Evolutionary conservation across 2,329 filamentous ascomycete species (phyloP).

Genomic region (Penicillium occitanis): DNA sequence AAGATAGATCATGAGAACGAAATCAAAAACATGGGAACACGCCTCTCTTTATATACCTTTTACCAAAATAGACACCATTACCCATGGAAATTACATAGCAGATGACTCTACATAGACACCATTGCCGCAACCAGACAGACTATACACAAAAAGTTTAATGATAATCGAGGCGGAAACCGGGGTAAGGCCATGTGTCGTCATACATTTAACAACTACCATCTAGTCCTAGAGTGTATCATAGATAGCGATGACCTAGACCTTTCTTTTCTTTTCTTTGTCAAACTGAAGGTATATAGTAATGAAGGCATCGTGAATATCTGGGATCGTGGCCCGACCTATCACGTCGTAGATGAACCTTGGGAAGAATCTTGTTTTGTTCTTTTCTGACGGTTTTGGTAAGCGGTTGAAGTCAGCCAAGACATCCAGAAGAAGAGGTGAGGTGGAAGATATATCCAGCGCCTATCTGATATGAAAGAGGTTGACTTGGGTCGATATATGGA

Average conservation of each 20-base stretch:
- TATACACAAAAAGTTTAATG: neutral
- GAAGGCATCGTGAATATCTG: slow-evolving; percentile 3
- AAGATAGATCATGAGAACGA: neutral
- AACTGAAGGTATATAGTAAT: neutral
- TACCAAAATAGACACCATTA: neutral
- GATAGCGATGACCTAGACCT: neutral
- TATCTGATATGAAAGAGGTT: neutral
- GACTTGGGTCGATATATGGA: neutral
- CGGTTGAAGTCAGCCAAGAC: neutral
- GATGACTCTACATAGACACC: neutral
- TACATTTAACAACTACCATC: neutral
- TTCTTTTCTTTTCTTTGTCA: neutral
- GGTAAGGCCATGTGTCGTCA: slow-evolving; percentile 4
- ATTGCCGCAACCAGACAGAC: slow-evolving; percentile 9
- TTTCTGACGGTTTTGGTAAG: neutral
- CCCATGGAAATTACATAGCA: neutral
- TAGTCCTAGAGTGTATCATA: neutral
- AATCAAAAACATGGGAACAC: neutral
- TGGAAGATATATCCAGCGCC: neutral
- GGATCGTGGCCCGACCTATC: neutral
- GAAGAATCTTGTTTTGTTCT: neutral
- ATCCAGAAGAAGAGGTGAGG: neutral
- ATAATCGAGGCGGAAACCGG: neutral
- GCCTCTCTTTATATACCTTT: neutral
- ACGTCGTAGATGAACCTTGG: neutral